These are phyloP conservation scores for Thuidium tamariscinum DNA, from an alignment of 225 moss, liverwort and hornwort genomes.

Conservation along the genomic window DNA sequence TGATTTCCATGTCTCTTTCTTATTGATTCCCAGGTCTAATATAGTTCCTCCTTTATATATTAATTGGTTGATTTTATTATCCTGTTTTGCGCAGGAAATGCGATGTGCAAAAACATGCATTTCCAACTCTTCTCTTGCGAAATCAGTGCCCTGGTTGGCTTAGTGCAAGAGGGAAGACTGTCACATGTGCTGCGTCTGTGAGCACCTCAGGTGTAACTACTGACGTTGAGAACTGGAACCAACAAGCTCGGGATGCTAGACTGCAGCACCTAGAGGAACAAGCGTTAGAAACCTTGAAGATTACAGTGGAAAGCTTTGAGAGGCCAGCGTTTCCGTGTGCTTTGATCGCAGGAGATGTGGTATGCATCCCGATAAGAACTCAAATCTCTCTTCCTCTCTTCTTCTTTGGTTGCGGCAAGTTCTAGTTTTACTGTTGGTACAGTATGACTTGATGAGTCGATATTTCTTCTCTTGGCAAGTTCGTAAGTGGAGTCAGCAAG, in stretches of 20 bases:
- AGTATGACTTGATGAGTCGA: background rate
- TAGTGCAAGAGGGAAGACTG: slow-evolving; percentile 3
- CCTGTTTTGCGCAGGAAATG: slow-evolving; percentile 13
- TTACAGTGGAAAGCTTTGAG: slow-evolving; percentile 41
- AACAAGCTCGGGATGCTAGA: slow-evolving; percentile 49
- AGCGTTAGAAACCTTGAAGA: slow-evolving; percentile 58
- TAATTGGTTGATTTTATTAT: background rate
- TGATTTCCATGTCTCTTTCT: background rate
- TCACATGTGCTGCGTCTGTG: slow-evolving; percentile 19
- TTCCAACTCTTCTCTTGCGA: slow-evolving; percentile 8
- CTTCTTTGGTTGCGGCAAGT: background rate
- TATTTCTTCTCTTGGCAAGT: background rate
- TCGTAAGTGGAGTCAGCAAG: background rate
- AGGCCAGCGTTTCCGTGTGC: slow-evolving; percentile 90
- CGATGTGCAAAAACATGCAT: background rate
- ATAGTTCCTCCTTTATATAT: background rate
- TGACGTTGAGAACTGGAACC: slow-evolving; percentile 66
- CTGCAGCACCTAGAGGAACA: slow-evolving; percentile 65
- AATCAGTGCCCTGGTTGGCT: slow-evolving; percentile 12
- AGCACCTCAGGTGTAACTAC: slow-evolving; percentile 31
- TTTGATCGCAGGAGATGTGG: slow-evolving; percentile 97
- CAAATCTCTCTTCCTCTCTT: background rate
- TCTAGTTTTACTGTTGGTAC: background rate
- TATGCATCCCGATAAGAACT: slow-evolving; percentile 24
- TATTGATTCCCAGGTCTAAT: background rate